These are phyloP conservation scores for Acidiella bohemica DNA, from an alignment of 495 filamentous ascomycete genomes.

Conservation along the genomic window DNA sequence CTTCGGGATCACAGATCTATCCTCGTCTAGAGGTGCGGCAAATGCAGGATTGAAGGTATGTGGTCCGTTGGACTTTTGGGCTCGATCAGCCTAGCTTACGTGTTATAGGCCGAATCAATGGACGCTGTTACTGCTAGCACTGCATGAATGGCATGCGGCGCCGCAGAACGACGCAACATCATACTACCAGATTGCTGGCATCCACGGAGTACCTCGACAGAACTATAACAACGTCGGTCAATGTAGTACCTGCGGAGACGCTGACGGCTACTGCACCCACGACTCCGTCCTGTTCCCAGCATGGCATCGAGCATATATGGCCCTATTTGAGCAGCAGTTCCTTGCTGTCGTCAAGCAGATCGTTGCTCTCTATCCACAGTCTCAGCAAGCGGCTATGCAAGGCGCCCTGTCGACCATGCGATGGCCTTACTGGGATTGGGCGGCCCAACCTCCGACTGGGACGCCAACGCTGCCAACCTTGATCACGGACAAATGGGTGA, in stretches of 20 bases:
- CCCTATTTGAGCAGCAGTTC: slow-evolving; percentile 21
- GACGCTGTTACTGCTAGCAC: slow-evolving; percentile 24
- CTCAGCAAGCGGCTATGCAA: slow-evolving; percentile 9
- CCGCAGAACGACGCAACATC: slow-evolving; percentile 18
- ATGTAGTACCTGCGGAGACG: slow-evolving; percentile 12
- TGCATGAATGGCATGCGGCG: slow-evolving; percentile 21
- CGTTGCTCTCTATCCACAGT: slow-evolving; percentile 7
- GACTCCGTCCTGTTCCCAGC: slow-evolving; percentile 32
- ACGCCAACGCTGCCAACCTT: slow-evolving; percentile 7
- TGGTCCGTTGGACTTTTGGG: too few species aligned
- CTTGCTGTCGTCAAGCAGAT: slow-evolving; percentile 17
- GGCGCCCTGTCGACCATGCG: slow-evolving; percentile 14
- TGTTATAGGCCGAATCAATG: slow-evolving; percentile 20
- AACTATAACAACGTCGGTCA: slow-evolving; percentile 18
- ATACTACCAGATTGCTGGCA: slow-evolving; percentile 27
- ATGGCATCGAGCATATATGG: slow-evolving; percentile 33
- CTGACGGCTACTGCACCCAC: slow-evolving; percentile 31
- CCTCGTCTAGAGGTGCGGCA: slow-evolving; percentile 24
- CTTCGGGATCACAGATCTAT: slow-evolving; percentile 16
- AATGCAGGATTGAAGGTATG: too few species aligned
- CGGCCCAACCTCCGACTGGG: slow-evolving; percentile 8
- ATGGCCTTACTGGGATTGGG: slow-evolving; percentile 23
- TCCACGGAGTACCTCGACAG: slow-evolving; percentile 18
- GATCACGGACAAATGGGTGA: slow-evolving; percentile 8
- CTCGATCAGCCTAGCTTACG: too few species aligned